phyloP scores from a whole-genome alignment of 2,329 filamentous ascomycete genomes.

The Fusarium robinianum region DNA sequence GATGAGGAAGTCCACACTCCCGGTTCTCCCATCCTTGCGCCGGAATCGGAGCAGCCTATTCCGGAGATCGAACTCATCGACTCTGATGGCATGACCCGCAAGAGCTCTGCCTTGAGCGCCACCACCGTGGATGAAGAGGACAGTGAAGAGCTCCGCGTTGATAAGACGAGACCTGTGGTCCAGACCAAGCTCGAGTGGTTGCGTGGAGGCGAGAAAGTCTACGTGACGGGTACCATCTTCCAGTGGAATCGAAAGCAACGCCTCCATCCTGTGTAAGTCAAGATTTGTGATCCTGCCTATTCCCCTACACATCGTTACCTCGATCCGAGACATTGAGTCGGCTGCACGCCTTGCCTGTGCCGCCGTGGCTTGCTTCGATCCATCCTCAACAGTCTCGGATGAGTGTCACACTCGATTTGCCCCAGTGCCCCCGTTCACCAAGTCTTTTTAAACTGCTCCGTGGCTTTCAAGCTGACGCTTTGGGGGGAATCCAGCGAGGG shows the following conservation, averaged over 20 bases:
- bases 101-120: slow-evolving; percentile 63
- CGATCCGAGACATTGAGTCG: slow-evolving; percentile 30
- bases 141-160: slow-evolving; percentile 74
- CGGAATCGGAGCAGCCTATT: slow-evolving; percentile 62
- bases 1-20: slow-evolving; percentile 89
- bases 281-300: slow-evolving; percentile 1
- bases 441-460: not conserved
- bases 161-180: slow-evolving; percentile 76
- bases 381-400: slow-evolving; percentile 25
- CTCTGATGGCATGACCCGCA: slow-evolving; percentile 55
- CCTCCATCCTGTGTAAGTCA: slow-evolving; percentile 79
- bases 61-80: slow-evolving; percentile 59
- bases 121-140: slow-evolving; percentile 76
- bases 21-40: slow-evolving; percentile 83
- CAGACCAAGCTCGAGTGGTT: slow-evolving; percentile 87
- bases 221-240: slow-evolving; percentile 96
- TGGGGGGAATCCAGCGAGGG: slow-evolving; percentile 49
- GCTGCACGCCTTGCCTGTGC: slow-evolving; percentile 33
- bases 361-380: slow-evolving; percentile 30
- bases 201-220: slow-evolving; percentile 82
- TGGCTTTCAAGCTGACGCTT: slow-evolving; percentile 24
- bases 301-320: slow-evolving; percentile 7
- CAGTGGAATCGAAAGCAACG: slow-evolving; percentile 96
- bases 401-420: slow-evolving; percentile 25
- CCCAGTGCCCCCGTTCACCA: slow-evolving; percentile 4